Percentiles rank a stretch among this genome's conserved stretches.
phyloP scores from a whole-genome alignment of 345 rosid genomes.

The Trapa bicornis region DNA sequence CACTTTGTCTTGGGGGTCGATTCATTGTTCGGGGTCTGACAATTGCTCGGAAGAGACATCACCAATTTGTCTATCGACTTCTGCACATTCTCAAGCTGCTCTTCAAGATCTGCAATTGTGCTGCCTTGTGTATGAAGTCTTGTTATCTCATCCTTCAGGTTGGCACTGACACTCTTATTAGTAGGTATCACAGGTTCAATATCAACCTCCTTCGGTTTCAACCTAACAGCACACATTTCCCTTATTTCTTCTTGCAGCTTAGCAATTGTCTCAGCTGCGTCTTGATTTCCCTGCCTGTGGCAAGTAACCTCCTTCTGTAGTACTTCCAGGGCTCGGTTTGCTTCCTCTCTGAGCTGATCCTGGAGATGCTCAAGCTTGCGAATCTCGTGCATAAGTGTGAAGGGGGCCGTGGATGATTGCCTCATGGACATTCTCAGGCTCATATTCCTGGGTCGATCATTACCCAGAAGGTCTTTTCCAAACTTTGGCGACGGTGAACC shows the following conservation, averaged over 20 bases:
- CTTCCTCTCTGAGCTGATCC: conserved; percentile 95
- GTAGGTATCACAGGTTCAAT: conserved; percentile 48
- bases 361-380: conserved; percentile 98
- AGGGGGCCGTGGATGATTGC: conserved; percentile 91
- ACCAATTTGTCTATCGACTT: conserved; percentile 91
- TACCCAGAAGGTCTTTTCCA: conserved; percentile 31
- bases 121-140: conserved; percentile 98
- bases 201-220: conserved; percentile 43
- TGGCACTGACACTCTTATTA: conserved; percentile 79
- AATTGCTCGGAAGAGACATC: conserved; percentile 80
- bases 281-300: conserved; percentile 95
- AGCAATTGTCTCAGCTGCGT: conserved; percentile 98
- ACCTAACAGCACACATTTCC: conserved; percentile 66
- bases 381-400: conserved; percentile 93
- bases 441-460: conserved; percentile 52
- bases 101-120: conserved; percentile 87
- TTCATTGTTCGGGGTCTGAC: conserved; percentile 29
- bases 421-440: conserved; percentile 73
- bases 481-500: conserved; percentile 47
- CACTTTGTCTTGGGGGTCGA: conserved; percentile 51
- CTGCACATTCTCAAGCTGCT: conserved; percentile 93
- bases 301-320: conserved; percentile 96
- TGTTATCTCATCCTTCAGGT: conserved; percentile 94
- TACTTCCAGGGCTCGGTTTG: conserved; percentile 87
- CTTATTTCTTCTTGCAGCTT: conserved; percentile 93